Evolutionary conservation across 257 asterid genomes (phyloP), one percentile per base, ranked within the genome.

Genomic region (Hygrophila difformis): DNA sequence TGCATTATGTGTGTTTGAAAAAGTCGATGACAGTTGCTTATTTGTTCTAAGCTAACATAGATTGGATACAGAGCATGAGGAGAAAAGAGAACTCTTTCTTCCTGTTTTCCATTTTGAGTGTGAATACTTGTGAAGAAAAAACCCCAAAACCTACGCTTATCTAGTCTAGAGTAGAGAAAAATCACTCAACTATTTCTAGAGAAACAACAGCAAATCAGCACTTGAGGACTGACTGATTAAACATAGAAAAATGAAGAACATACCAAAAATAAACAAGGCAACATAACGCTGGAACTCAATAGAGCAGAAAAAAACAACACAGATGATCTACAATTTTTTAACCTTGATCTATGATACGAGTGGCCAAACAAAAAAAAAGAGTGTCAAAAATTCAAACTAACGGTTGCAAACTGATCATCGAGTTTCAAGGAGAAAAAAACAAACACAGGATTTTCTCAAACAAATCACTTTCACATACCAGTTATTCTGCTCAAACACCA

Each of bases 261-360:
- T 18, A 49, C 12, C 18, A 49, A 21, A 48, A n/a, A n/a, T n/a
- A n/a, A n/a, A n/a, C n/a, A n/a, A n/a, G n/a, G n/a, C n/a, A n/a
- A n/a, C n/a, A n/a, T n/a, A 31, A 38, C 7, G 15, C 21, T 3
- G 35, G 37, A 22, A 55, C 21, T 48, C 16, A 39, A 4, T 33
- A 33, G 14, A 47, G 15, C 16, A 3, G 21, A 41, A n/a, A n/a
- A n/a, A n/a, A n/a, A n/a, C n/a, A n/a, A 41, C 14, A 16, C 47
- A 38, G 14, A 38, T n/a, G 3, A 24, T 24, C 29, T 24, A 24
- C 3, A 24, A 22, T 18, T 12, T 50, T 37, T 28, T 16, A 46
- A 51, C 38, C 54, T 57, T 49, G 55, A 53, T 66, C 58, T 21
- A 7, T 2, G 7, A 24, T n/a, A n/a, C n/a, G n/a, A n/a, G n/a